Evolutionary conservation across 441 rosid species (phyloP).

Genomic region (Erodium chrysanthum): DNA sequence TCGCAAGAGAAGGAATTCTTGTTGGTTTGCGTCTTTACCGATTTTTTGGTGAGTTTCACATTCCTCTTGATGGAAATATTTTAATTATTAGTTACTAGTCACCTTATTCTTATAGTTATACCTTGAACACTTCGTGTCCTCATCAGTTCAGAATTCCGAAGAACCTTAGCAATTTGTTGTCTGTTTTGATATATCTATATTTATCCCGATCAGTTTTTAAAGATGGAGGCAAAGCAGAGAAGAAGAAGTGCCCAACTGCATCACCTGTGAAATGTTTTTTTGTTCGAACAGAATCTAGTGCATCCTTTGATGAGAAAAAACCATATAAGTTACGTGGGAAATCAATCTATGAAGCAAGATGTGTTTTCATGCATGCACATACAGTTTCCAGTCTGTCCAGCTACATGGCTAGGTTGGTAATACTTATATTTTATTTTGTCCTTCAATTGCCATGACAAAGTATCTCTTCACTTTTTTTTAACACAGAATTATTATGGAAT

Average conservation of each 20-base stretch:
- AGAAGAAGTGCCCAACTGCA: constrained; percentile 44
- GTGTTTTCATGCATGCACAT: constrained; percentile 61
- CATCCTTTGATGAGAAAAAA: constrained; percentile 22
- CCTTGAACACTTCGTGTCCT: neutral
- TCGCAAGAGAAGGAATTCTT: constrained; percentile 49
- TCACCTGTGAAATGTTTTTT: constrained; percentile 55
- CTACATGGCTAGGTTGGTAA: constrained; percentile 56
- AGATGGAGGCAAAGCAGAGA: constrained; percentile 65
- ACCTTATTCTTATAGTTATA: neutral
- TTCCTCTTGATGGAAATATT: neutral
- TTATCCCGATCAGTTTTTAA: constrained; percentile 44
- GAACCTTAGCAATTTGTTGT: neutral
- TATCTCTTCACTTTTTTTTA: neutral
- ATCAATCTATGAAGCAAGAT: constrained; percentile 49
- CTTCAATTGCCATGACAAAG: neutral
- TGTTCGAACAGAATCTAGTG: constrained; percentile 43
- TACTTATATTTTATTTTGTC: neutral
- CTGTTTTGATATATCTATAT: neutral
- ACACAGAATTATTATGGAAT: constrained; percentile 15
- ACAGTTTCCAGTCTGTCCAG: constrained; percentile 36
- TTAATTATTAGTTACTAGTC: neutral
- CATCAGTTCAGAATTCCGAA: neutral
- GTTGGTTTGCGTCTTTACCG: constrained; percentile 55
- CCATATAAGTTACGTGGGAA: constrained; percentile 37
- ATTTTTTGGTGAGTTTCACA: constrained; percentile 50